Conservation (phyloP, 106 monocot species). For the Gastrodia elata region DNA sequence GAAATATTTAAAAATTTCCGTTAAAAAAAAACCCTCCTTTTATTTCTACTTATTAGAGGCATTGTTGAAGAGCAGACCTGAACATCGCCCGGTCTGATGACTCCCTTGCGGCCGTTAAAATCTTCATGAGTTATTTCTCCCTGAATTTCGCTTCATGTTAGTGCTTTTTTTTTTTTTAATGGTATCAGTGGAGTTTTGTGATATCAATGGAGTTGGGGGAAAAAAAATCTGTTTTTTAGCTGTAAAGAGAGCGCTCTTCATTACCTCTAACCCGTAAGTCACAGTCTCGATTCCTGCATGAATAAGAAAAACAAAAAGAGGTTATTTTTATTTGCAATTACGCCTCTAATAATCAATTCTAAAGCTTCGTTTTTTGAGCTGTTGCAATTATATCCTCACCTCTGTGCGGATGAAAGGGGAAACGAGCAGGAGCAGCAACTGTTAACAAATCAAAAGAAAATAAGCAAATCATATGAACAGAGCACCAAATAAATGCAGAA, state of each 20-base stretch:
- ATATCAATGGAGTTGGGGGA: neutral
- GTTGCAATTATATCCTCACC: constrained; percentile 17
- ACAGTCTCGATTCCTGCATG: constrained; percentile 75
- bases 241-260: neutral
- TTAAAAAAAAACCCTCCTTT: neutral
- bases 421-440: constrained; percentile 81
- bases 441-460: constrained; percentile 1
- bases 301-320: constrained; percentile 4
- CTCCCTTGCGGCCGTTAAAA: constrained; percentile 64
- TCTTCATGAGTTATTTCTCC: constrained; percentile 76
- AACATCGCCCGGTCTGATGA: constrained; percentile 65
- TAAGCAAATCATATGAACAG: neutral
- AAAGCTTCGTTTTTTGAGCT: neutral
- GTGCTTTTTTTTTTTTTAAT: neutral
- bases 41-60: neutral
- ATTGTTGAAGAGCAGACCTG: neutral
- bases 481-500: neutral
- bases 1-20: neutral
- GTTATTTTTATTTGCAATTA: neutral
- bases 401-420: constrained; percentile 93
- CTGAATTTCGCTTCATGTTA: constrained; percentile 15
- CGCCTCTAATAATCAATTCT: neutral
- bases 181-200: too few species aligned
- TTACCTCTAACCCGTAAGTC: constrained; percentile 83
- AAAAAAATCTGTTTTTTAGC: neutral